Conservation (phyloP, 192 early-diverging fungal genomes). For the Diversispora epigaea region DNA sequence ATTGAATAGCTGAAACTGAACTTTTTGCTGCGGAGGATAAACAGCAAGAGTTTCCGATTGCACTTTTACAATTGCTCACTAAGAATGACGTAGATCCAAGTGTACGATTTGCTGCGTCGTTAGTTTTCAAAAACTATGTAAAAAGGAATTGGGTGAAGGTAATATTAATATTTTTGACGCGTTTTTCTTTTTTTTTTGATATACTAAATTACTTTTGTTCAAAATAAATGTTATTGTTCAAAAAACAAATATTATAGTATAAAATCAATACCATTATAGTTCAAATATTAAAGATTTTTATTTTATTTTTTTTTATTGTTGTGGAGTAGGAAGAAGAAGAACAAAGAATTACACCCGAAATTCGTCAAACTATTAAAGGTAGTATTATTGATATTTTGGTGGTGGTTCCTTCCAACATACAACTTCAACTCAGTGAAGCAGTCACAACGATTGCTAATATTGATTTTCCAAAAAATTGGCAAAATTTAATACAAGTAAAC, state of each 20-base stretch:
- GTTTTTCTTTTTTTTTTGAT: too few relatives aligned
- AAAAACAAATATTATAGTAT: too few relatives aligned
- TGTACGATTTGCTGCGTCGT: constrained; percentile 74
- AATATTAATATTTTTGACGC: background rate
- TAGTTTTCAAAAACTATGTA: constrained; percentile 98
- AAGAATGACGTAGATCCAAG: constrained; percentile 55
- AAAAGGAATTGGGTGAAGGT: constrained; percentile 75
- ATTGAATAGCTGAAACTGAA: constrained; percentile 55
- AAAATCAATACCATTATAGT: too few relatives aligned
- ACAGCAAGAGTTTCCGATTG: constrained; percentile 64
- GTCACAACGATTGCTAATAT: constrained; percentile 88
- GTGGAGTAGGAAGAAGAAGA: constrained; percentile 57
- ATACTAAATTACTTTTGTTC: background rate
- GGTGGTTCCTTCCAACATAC: constrained; percentile 69
- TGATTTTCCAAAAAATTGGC: constrained; percentile 94
- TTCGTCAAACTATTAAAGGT: constrained; percentile 80
- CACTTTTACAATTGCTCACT: constrained; percentile 75
- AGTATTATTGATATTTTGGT: constrained; percentile 87
- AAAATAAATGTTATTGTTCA: too few relatives aligned
- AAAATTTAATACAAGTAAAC: constrained; percentile 67
- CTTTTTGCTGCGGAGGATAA: constrained; percentile 53
- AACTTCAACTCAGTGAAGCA: constrained; percentile 89
- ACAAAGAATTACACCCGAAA: constrained; percentile 54
- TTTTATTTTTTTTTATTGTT: constrained; percentile 29
- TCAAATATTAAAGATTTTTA: too few relatives aligned